Percentiles rank a stretch among this genome's conserved stretches.
Conservation (phyloP, 345 rosid genomes). For the Heritiera littoralis region DNA sequence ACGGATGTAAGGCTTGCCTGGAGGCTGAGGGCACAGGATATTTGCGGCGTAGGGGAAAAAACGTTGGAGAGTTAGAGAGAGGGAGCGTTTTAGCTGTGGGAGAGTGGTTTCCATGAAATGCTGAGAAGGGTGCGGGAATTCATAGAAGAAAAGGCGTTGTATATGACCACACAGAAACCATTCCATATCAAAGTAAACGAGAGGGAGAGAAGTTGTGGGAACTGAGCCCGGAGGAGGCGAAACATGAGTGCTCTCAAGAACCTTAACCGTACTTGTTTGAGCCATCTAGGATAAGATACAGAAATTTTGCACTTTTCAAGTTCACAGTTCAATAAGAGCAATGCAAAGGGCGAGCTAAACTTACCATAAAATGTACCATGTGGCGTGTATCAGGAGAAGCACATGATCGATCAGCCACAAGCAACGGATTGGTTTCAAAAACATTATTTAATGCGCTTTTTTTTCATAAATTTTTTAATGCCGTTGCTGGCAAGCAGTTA, state of each 20-base stretch:
- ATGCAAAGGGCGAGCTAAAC: no score
- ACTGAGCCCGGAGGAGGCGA: conserved; percentile 36
- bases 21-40: conserved; percentile 29
- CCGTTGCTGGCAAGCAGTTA: no score
- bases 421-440: no score
- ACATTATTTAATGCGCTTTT: no score
- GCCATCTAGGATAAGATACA: conserved; percentile 4
- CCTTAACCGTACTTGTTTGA: background rate
- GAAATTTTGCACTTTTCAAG: background rate
- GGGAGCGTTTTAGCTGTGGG: conserved; percentile 48
- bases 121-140: conserved; percentile 31
- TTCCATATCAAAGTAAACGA: conserved; percentile 39
- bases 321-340: background rate
- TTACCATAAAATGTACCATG: no score
- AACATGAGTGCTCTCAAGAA: conserved; percentile 32
- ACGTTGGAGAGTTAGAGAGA: conserved; percentile 41
- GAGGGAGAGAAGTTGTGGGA: conserved; percentile 39
- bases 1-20: conserved; percentile 30
- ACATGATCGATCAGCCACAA: no score
- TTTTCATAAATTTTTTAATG: no score
- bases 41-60: conserved; percentile 48
- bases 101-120: conserved; percentile 31
- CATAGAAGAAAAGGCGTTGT: conserved; percentile 37
- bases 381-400: no score
- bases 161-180: conserved; percentile 30